Base-by-base conservation (phyloP, 768 basidiomycete genomes). In the Termitomyces sp. region DNA sequence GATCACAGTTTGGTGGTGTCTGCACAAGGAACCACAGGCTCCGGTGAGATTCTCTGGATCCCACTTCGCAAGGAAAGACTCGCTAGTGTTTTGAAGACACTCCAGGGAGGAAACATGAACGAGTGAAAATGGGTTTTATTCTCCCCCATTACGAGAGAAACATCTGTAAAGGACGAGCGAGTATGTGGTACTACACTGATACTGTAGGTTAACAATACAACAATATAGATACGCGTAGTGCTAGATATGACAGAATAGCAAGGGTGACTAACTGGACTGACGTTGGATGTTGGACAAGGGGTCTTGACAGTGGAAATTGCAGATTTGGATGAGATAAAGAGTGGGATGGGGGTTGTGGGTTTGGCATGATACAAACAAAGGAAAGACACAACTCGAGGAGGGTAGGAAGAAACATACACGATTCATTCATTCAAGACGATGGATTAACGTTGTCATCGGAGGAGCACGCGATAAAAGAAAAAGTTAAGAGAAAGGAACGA, bases 1-100 rank as follows among this genome's bases (percentile, higher is more conserved):
- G 97, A 98, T 68, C 97, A 99, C 60, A 84, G 83, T 3, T 67
- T 98, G 65, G 83, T 98, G n/a, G 75, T 91, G 36, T 68, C 73
- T 29, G 68, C 74, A 10, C 74, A 74, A 61, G 67, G 75, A 54
- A 70, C 72, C 38, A 62, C 78, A 7, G 73, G 73, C 56, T 68
- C 77, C 32, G 76, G 78, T 50, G 84, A 92, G 70, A 77, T 83
- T 64, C 71, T 94, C 40, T 97, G 94, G 94, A 91, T 97, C 61
- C 91, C 92, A 2, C 63, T 98, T 62, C 77, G 89, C 58, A 88
- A 86, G 68, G 91, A 94, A 63, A 78, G 87, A 60, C 65, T 95
- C 59, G 67, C 66, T 16, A 77, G 67, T 54, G 72, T 88, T 6
- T 64, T 85, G 23, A 56, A 52, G 39, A 62, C 64, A 11, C 27